Conservation (phyloP, 108 stramenopile genomes). For the Cyclotella cryptica region DNA sequence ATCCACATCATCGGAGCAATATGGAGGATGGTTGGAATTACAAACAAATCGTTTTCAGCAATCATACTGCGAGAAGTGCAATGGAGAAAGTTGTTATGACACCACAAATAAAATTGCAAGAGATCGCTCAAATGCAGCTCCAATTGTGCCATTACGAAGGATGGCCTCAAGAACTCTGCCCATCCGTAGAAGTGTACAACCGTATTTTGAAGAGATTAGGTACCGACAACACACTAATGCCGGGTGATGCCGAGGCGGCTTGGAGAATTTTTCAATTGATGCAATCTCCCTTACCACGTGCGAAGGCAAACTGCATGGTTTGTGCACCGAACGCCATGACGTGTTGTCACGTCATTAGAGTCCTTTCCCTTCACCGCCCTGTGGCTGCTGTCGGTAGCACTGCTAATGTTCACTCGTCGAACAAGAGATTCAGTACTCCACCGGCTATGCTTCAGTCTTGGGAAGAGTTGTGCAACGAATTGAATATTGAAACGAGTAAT, state of each 20-base stretch:
- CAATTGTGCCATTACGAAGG: constrained; percentile 48
- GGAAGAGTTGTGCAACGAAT: constrained; percentile 10
- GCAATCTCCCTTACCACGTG: constrained; percentile 30
- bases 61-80: neutral
- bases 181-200: constrained; percentile 42
- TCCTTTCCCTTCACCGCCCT: constrained; percentile 28
- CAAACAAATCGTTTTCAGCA: constrained; percentile 5
- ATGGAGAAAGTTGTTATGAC: constrained; percentile 24
- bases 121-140: constrained; percentile 47
- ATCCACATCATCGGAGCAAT: constrained; percentile 14
- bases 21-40: constrained; percentile 1
- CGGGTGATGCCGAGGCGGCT: constrained; percentile 39
- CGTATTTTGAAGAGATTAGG: constrained; percentile 39
- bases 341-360: constrained; percentile 42
- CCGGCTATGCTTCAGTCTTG: constrained; percentile 21
- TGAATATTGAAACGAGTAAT: constrained; percentile 22
- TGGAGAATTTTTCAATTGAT: constrained; percentile 45
- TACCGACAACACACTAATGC: constrained; percentile 15
- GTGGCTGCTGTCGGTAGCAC: neutral
- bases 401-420: constrained; percentile 2
- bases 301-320: constrained; percentile 2
- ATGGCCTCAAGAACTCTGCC: constrained; percentile 35
- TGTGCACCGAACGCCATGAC: constrained; percentile 40
- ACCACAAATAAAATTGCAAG: constrained; percentile 41
- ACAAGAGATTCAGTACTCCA: neutral